These are phyloP conservation scores for Fusarium mexicanum DNA, from an alignment of 2,329 filamentous ascomycete species.

Conservation along the genomic window DNA sequence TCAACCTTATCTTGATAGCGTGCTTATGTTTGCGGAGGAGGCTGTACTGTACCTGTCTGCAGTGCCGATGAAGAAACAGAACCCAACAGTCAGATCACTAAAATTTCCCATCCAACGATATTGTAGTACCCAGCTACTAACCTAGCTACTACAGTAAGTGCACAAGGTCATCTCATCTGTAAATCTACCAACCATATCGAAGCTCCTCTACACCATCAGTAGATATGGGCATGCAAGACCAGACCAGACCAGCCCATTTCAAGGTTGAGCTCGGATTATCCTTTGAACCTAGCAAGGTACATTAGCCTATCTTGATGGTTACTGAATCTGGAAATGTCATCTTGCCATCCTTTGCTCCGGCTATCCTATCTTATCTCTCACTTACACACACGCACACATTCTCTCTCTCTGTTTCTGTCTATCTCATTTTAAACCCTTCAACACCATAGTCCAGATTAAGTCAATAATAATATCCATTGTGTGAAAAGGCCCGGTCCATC, in stretches of 20 bases:
- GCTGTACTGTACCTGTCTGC: constrained; percentile 1
- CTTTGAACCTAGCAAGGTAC: constrained; percentile 10
- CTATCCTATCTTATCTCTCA: constrained; percentile 7
- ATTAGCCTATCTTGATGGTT: constrained; percentile 25
- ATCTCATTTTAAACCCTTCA: background rate
- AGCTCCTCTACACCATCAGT: constrained; percentile 20
- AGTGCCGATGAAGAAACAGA: background rate
- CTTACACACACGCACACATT: background rate
- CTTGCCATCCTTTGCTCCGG: background rate
- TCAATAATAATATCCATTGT: background rate
- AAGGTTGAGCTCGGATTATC: constrained; percentile 11
- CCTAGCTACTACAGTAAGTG: background rate
- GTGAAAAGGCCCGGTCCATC: background rate
- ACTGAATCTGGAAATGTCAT: constrained; percentile 1
- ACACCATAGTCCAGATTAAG: background rate
- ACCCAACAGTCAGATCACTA: constrained; percentile 16
- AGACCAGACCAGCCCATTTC: background rate
- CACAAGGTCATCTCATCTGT: background rate
- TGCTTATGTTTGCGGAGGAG: constrained; percentile 24
- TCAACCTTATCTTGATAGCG: constrained; percentile 22
- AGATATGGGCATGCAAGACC: constrained; percentile 1
- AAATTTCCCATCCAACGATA: background rate
- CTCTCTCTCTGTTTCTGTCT: background rate
- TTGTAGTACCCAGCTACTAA: no score
- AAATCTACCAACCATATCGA: constrained; percentile 19